Percentiles rank a stretch among this genome's conserved stretches.
These are phyloP conservation scores for Secale cereale DNA, from an alignment of 176 grass and related monocot genomes.

Conservation along the genomic window DNA sequence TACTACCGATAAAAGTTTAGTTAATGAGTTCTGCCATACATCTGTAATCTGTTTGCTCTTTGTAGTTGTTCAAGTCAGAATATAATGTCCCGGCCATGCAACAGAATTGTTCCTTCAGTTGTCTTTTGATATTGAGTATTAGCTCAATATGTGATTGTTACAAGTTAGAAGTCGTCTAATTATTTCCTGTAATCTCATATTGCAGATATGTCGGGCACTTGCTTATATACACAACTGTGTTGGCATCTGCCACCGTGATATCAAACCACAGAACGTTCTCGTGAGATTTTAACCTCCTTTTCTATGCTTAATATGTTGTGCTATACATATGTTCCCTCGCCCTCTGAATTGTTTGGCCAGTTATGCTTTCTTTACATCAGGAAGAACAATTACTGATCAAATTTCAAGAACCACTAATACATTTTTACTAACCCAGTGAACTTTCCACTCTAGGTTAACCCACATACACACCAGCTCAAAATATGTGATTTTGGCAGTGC, in stretches of 20 bases:
- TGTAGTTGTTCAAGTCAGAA: constrained; percentile 12
- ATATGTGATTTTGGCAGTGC: constrained; percentile 62
- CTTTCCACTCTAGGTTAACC: constrained; percentile 44
- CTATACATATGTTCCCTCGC: not conserved
- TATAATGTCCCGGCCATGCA: not conserved
- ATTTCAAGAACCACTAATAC: not conserved
- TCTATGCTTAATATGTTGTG: constrained; percentile 7
- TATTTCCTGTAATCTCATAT: constrained; percentile 8
- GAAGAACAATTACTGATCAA: not conserved
- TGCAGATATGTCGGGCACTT: constrained; percentile 96
- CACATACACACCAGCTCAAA: constrained; percentile 58
- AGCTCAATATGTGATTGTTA: not conserved
- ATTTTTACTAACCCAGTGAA: not conserved
- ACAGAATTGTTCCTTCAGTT: not conserved
- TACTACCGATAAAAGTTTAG: too few species aligned
- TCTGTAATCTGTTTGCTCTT: not conserved
- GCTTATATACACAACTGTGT: constrained; percentile 89
- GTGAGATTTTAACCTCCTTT: constrained; percentile 51
- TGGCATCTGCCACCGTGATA: constrained; percentile 98
- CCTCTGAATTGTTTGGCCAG: not conserved
- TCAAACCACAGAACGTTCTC: constrained; percentile 96
- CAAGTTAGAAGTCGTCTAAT: constrained; percentile 22
- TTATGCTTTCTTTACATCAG: not conserved
- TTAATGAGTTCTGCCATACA: not conserved
- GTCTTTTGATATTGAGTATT: not conserved